Evolutionary conservation across 106 monocot species (phyloP), one percentile per base, ranked within the genome.

Genomic region (Phalaenopsis equestris): DNA sequence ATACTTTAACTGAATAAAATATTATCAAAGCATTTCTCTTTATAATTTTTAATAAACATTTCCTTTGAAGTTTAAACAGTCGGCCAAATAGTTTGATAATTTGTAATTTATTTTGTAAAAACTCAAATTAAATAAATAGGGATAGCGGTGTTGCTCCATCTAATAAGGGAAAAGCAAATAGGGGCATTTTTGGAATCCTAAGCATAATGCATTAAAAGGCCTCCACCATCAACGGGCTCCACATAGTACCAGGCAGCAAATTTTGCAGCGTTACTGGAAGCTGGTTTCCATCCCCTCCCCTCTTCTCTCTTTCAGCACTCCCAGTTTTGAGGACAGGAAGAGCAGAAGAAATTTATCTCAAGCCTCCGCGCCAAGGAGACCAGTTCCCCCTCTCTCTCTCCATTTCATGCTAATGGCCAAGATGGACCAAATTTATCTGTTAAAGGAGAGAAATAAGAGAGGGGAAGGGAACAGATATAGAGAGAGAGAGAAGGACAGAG

Each of bases 341-440:
- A 21, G 36, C 38, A 56, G 77, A 46, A 39, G 41, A 79, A 79
- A 42, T 42, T 48, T 36, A 42, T 67, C 65, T 37, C 42, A 61
- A n/a, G 6, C 61, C 18, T 19, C 61, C 8, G 21, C 21, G 57
- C 19, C 2, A 24, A 58, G 21, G 41, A 67, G 14, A 37, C 45
- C 79, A 16, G 11, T 46, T 7, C 47, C 41, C 37, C 18, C 30
- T 30, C 23, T 72, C 49, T 80, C 70, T 80, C 72, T 55, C 14
- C 65, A 72, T 55, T 43, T 73, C 56, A 12, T 36, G 19, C 30
- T 48, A 72, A 80, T 80, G 72, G 52, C 80, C 73, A 55, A 75
- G 57, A 24, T 81, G 81, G 81, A 42, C 81, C 73, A 75, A 58
- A 56, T 42, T 45, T 76, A 82, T 48, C 45, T 38, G 72, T 55